Base-by-base conservation (phyloP, 495 filamentous ascomycete genomes). In the Neurospora tetraspora region DNA sequence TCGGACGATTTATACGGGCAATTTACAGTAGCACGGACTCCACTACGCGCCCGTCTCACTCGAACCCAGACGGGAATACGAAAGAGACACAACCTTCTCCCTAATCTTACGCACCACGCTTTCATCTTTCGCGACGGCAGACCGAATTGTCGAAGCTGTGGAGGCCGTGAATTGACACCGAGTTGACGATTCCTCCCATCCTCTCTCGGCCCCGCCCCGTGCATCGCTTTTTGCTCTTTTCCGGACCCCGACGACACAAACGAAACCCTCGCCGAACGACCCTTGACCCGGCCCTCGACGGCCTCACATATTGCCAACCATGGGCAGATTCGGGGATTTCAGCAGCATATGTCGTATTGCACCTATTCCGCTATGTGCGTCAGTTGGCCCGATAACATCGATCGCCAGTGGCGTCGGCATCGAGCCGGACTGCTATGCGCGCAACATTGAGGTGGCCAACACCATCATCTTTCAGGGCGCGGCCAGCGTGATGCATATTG, bases 401-500 rank as follows among this genome's bases (percentile, higher is more conserved):
- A 89, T 94, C 76, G 86, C 90, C 68, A 89, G 89, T 76, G 83
- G 85, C 72, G 86, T 89, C 38, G 94, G 94, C 70, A 94, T 97
- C 75, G 91, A 97, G 78, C 88, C 96, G 70, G 89, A 89, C 78
- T 99, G 96, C 85, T 98, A 94, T 84, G 92, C 96, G 74, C 91
- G 96, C 68, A 96, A 94, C 78, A 93, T 99, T 79, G 94, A 97
- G 80, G 81, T 98, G 75, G 96, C 96, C 73, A 99, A 99, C 81
- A 98, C 96, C 11, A 93, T 98, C 82, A 98, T 99, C 76, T 99
- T 99, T 80, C 89, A 98, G 82, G 93, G 92, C 79, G 96, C 94
- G 16, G 89, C 93, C 23, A 92, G 91, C 70, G 96, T 96, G 79
- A 90, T 95, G 83, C 95, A 99, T 81, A 98, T 99, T 75, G 86